These are phyloP conservation scores for Solanum appendiculatum DNA, from an alignment of 257 asterid species.

Conservation along the genomic window DNA sequence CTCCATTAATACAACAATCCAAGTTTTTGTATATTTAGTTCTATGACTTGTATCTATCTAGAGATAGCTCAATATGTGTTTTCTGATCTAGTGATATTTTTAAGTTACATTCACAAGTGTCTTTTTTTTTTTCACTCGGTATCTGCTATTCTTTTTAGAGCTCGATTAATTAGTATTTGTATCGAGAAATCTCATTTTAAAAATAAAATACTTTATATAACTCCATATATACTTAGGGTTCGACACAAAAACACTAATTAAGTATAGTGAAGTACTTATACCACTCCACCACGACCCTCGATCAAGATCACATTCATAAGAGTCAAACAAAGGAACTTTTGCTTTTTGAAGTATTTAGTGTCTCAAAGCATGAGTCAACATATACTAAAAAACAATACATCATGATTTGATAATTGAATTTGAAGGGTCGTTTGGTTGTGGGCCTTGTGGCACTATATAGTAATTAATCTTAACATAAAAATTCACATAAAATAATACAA, in stretches of 20 bases:
- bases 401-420: neutral
- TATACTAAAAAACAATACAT: neutral
- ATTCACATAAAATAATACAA: neutral
- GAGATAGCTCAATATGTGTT: neutral
- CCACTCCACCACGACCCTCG: neutral
- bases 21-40: neutral
- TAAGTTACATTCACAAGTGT: neutral
- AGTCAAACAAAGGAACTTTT: neutral
- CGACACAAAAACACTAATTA: accelerated
- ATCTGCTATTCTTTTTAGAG: accelerated
- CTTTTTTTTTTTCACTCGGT: accelerated
- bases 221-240: no score
- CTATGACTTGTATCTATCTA: neutral
- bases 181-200: accelerated
- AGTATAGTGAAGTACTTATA: neutral
- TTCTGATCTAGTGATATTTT: neutral
- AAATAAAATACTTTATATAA: accelerated
- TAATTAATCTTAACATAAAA: neutral
- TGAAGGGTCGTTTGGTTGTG: neutral
- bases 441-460: neutral
- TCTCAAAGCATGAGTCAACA: neutral
- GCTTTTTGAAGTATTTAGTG: neutral
- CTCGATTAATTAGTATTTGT: accelerated
- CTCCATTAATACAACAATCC: neutral
- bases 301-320: neutral